Evolutionary conservation across 2,329 filamentous ascomycete genomes (phyloP), one percentile per base, ranked within the genome.

Genomic region (Didymella keratinophila): DNA sequence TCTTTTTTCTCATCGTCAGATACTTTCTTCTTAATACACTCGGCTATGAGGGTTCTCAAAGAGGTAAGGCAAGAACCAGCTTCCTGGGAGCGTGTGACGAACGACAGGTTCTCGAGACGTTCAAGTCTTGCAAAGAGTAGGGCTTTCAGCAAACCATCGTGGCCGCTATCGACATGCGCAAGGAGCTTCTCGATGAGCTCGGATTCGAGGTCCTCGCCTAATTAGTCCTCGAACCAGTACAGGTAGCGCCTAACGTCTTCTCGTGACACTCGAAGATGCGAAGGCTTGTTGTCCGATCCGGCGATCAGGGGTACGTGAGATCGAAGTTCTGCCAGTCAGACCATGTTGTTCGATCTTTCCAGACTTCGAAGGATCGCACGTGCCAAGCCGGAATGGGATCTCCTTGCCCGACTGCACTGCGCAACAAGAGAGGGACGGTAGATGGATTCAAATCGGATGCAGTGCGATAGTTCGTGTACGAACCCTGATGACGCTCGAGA

Each of bases 351-450:
- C 56, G 60, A 20, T 62, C 60, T 16, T 45, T 45, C 60, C 60
- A 62, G 9, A 62, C n/a, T 46, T 59, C 56, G 18, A 62, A 34
- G 6, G 44, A 60, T 14, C 52, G 56, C 25, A 62, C 52, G 34
- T 62, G 56, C 60, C 60, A 60, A 39, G 60, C 60, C 2, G 4
- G 27, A 2, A 60, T 57, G 8, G 60, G 53, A 27, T 60, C 53
- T 23, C 45, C 45, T 25, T 54, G 54, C n/a, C 52, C 41, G 10
- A 42, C 58, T 16, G 53, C 56, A 39, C 60, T 62, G 5, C 57
- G 56, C 32, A 62, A 34, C 12, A 62, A 39, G 4, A 47, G 49
- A 21, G 50, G 48, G 18, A 60, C 45, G 7, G 60, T 62, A 9
- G 18, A 11, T 14, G 57, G 57, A 12, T 54, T 21, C 20, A 60